Percentiles rank a stretch among this genome's conserved stretches.
Evolutionary conservation across 2,329 filamentous ascomycete genomes (phyloP).

Genomic region (Trichoderma guizhouense): DNA sequence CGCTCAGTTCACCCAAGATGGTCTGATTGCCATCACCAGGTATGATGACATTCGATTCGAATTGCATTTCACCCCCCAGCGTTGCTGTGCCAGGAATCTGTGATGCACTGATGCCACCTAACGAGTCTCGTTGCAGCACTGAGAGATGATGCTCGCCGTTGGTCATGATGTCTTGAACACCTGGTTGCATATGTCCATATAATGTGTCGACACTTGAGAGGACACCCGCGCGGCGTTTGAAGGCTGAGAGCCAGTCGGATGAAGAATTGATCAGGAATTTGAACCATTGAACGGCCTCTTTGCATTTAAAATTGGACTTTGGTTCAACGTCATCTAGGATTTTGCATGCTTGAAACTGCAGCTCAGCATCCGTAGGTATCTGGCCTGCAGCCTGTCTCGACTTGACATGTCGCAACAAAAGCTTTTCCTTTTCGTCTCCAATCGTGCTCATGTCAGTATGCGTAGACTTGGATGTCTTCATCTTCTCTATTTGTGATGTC

Average conservation of each 20-base stretch:
- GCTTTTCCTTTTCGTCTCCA: neutral
- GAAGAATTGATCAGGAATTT: slow-evolving; percentile 2
- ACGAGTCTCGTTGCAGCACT: neutral
- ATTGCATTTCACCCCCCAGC: neutral
- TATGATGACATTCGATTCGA: neutral
- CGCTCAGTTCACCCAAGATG: neutral
- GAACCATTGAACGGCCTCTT: slow-evolving; percentile 10
- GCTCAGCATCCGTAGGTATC: neutral
- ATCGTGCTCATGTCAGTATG: neutral
- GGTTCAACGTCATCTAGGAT: neutral
- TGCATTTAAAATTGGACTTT: neutral
- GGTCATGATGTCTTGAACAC: neutral
- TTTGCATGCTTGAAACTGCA: slow-evolving; percentile 4
- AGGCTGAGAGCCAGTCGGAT: neutral
- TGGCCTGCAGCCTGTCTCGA: neutral
- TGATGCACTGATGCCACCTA: neutral
- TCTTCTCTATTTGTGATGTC: neutral
- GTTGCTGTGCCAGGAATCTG: neutral
- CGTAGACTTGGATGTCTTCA: neutral
- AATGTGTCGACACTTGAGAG: neutral
- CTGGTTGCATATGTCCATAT: neutral
- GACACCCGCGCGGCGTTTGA: neutral
- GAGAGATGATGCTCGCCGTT: neutral
- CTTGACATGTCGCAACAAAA: neutral
- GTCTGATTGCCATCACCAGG: neutral